A percentile compares a stretch with the other conserved stretches of the same genome.
phyloP scores from a whole-genome alignment of 2,329 filamentous ascomycete species.

The Claviceps sorghi region DNA sequence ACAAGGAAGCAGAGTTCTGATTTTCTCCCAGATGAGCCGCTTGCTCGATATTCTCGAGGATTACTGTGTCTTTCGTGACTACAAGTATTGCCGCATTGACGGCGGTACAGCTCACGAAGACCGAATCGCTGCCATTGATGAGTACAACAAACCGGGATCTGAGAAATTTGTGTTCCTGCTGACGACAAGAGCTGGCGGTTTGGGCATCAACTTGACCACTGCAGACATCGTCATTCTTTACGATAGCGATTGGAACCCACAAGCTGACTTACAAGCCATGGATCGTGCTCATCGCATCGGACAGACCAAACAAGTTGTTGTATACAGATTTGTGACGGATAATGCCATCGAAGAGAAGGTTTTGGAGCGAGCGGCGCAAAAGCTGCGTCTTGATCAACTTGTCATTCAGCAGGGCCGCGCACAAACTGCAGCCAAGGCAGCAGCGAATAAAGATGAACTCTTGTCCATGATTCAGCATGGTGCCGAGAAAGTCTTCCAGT shows the following conservation, averaged over 20 bases:
- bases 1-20: constrained; percentile 87
- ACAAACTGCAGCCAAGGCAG: constrained; percentile 78
- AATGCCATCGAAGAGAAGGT: constrained; percentile 99
- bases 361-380: constrained; percentile 88
- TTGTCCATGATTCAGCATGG: constrained; percentile 98
- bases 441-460: constrained; percentile 89
- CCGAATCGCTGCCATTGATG: constrained; percentile 91
- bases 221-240: constrained; percentile 95
- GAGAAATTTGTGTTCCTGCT: constrained; percentile 95
- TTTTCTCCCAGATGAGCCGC: constrained; percentile 99
- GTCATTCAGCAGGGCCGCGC: constrained; percentile 96
- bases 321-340: constrained; percentile 94
- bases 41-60: constrained; percentile 93
- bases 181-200: constrained; percentile 85
- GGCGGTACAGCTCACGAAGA: constrained; percentile 95
- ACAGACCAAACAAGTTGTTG: constrained; percentile 93
- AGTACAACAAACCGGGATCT: constrained; percentile 91
- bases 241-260: constrained; percentile 97
- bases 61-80: constrained; percentile 91
- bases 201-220: constrained; percentile 90
- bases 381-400: constrained; percentile 86
- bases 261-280: constrained; percentile 97
- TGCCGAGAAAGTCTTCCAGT: constrained; percentile 83
- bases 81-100: constrained; percentile 94
- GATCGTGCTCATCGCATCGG: constrained; percentile 96